Percentiles rank a stretch among this genome's conserved stretches.
Evolutionary conservation across 257 asterid species (phyloP).

Genomic region (Solanum sparsipilum): DNA sequence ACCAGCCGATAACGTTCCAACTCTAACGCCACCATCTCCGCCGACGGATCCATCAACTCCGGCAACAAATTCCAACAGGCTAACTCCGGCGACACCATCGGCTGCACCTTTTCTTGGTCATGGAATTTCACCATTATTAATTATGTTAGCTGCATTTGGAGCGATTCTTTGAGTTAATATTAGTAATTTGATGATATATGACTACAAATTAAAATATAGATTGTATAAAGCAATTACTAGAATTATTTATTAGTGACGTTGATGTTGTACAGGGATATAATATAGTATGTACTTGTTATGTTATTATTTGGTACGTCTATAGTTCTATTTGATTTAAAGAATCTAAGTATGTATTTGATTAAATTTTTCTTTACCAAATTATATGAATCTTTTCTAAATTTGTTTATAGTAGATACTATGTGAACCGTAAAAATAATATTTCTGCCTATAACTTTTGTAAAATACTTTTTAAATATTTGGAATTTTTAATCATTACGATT

Average conservation of each 20-base stretch:
- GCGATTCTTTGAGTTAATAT: constrained; percentile 10
- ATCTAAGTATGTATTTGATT: background rate
- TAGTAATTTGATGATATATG: background rate
- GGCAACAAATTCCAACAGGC: background rate
- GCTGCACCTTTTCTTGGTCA: constrained; percentile 6
- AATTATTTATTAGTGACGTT: background rate
- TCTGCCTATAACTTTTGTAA: too few relatives aligned
- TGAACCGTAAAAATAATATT: background rate
- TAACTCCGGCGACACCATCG: constrained; percentile 14
- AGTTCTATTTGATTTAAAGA: background rate
- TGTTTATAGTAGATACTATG: too few relatives aligned
- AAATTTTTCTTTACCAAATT: background rate
- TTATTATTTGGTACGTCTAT: background rate
- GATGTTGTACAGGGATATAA: background rate
- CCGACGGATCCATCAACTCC: background rate
- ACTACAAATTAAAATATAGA: background rate
- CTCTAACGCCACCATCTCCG: constrained; percentile 7
- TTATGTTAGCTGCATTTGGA: constrained; percentile 10
- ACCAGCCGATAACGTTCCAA: background rate
- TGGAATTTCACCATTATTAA: constrained; percentile 2
- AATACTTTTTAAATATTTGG: too few relatives aligned
- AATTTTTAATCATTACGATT: accelerated
- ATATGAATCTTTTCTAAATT: background rate
- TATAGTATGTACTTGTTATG: background rate
- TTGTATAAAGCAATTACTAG: background rate